These are phyloP conservation scores for Aquilaria yunnanensis DNA, from an alignment of 345 rosid genomes.

Conservation along the genomic window DNA sequence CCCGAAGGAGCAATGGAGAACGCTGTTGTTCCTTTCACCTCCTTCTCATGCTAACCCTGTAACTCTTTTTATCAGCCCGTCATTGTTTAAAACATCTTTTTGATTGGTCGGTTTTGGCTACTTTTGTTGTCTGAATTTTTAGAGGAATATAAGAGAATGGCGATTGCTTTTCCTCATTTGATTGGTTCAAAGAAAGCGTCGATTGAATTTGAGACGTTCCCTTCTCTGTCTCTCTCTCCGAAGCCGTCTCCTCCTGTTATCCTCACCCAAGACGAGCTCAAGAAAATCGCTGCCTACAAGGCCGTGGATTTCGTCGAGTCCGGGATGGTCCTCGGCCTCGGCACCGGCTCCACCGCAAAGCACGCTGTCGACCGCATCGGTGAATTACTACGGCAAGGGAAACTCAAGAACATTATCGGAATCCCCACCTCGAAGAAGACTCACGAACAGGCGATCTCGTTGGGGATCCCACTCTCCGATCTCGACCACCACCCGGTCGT, in stretches of 20 bases:
- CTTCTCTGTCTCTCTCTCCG: conserved; percentile 9
- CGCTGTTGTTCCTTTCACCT: neutral
- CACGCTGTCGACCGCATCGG: conserved; percentile 82
- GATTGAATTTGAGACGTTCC: conserved; percentile 21
- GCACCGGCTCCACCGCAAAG: conserved; percentile 88
- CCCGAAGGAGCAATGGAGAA: neutral
- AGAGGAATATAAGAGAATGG: conserved; percentile 25
- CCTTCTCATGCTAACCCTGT: neutral
- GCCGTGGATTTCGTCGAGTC: conserved; percentile 82
- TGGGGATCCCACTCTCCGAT: conserved; percentile 67
- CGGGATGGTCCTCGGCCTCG: conserved; percentile 92
- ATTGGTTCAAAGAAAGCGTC: conserved; percentile 27
- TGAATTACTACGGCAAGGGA: conserved; percentile 56
- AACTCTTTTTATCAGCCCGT: neutral
- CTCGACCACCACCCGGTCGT: conserved; percentile 57
- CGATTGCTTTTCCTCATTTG: conserved; percentile 38
- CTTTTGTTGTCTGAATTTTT: neutral
- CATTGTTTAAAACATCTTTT: neutral
- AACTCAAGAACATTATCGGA: conserved; percentile 53
- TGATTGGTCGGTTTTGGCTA: too few species aligned
- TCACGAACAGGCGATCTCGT: conserved; percentile 62
- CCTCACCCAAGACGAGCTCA: conserved; percentile 72
- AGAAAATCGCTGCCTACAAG: conserved; percentile 71
- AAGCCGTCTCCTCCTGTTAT: conserved; percentile 20
- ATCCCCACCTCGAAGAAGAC: conserved; percentile 78